Evolutionary conservation across 768 basidiomycete species (phyloP).

Genomic region (Hydnomerulius pinastri): DNA sequence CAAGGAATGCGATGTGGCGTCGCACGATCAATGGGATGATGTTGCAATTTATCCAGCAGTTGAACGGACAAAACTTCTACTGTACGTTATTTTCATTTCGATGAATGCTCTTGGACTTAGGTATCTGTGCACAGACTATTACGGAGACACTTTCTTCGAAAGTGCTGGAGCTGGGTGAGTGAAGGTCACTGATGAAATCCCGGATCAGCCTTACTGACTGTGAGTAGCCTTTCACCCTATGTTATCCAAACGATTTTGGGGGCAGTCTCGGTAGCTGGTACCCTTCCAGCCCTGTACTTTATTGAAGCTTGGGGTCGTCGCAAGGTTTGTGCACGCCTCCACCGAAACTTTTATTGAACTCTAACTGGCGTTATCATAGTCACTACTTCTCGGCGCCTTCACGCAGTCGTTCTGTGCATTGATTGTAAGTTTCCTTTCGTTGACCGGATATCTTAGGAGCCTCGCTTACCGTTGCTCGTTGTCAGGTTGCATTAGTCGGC

Average conservation of each 20-base stretch:
- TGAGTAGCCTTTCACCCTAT: constrained; percentile 58
- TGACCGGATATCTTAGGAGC: background rate
- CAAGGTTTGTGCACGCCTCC: constrained; percentile 41
- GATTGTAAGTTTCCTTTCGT: constrained; percentile 43
- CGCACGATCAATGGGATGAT: constrained; percentile 81
- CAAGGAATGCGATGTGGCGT: constrained; percentile 67
- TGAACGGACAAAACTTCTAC: constrained; percentile 83
- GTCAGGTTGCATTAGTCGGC: constrained; percentile 67
- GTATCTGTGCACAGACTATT: constrained; percentile 56
- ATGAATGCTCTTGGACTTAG: constrained; percentile 2
- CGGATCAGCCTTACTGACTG: background rate
- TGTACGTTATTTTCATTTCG: constrained; percentile 42
- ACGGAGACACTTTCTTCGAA: constrained; percentile 80
- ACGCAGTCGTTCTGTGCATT: constrained; percentile 62
- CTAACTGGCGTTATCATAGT: constrained; percentile 35
- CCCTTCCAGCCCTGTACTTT: constrained; percentile 65
- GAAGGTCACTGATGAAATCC: background rate
- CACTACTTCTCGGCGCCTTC: constrained; percentile 64
- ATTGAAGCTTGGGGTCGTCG: constrained; percentile 80
- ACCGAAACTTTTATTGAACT: background rate
- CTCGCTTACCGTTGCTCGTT: background rate
- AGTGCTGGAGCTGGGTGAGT: constrained; percentile 64
- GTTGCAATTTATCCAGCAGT: constrained; percentile 78
- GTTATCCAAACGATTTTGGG: constrained; percentile 76
- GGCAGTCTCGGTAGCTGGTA: constrained; percentile 72